Conservation (phyloP, 1,284 basidiomycete genomes). For the Crucibulum parvulum region DNA sequence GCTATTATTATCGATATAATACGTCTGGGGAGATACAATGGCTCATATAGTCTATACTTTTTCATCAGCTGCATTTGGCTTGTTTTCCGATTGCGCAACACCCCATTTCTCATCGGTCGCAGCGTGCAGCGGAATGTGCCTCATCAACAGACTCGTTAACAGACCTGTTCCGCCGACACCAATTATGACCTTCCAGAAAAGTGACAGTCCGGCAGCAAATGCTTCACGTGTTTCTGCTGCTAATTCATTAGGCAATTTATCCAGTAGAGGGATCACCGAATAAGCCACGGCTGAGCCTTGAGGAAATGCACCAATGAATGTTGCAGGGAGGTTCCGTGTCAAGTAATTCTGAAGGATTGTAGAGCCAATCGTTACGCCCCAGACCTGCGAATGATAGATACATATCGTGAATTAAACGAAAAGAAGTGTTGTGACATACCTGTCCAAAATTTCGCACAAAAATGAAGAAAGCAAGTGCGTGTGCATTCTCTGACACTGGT, state of each 20-base stretch:
- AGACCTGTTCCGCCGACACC: background rate
- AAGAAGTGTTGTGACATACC: background rate
- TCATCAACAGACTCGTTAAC: background rate
- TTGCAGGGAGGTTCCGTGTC: background rate
- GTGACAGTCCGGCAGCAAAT: background rate
- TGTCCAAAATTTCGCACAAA: constrained; percentile 35
- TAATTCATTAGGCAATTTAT: background rate
- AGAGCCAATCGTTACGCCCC: background rate
- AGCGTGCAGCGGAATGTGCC: background rate
- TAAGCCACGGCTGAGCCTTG: background rate
- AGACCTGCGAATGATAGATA: background rate
- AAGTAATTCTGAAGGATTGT: background rate
- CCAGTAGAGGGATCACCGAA: background rate
- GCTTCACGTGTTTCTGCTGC: background rate
- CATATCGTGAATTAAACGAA: background rate
- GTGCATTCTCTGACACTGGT: constrained; percentile 32
- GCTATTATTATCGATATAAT: too few species aligned
- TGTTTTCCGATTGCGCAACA: background rate
- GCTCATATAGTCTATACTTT: background rate
- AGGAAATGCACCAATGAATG: background rate
- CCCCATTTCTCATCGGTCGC: background rate
- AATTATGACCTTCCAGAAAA: background rate
- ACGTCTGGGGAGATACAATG: too few species aligned
- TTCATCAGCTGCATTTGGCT: background rate
- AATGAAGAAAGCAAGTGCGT: constrained; percentile 36